Percentiles rank a stretch among this genome's conserved stretches.
These are phyloP conservation scores for Backusella macrospora DNA, from an alignment of 192 early-diverging fungal species.

Conservation along the genomic window DNA sequence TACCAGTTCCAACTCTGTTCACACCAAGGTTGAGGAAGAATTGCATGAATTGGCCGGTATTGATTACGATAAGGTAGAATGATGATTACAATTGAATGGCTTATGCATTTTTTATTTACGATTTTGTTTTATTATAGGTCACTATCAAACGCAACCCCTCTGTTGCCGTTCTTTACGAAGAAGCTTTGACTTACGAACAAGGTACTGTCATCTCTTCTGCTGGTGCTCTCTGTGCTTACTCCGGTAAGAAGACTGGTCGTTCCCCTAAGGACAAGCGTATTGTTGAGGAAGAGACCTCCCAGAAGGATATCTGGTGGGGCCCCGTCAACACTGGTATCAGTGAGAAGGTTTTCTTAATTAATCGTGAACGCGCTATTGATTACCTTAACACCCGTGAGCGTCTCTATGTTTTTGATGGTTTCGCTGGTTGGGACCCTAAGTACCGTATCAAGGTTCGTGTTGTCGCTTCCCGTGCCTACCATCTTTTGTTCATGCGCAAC, in stretches of 20 bases:
- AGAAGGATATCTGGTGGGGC: slow-evolving; percentile 94
- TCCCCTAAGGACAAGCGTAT: slow-evolving; percentile 95
- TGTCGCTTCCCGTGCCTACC: slow-evolving; percentile 91
- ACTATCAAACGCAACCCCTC: slow-evolving; percentile 80
- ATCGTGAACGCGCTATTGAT: slow-evolving; percentile 91
- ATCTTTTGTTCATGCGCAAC: slow-evolving; percentile 95
- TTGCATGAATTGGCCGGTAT: slow-evolving; percentile 70
- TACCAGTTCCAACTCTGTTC: slow-evolving; percentile 4
- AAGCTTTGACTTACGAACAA: slow-evolving; percentile 77
- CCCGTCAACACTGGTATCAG: slow-evolving; percentile 92
- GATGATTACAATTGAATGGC: neutral
- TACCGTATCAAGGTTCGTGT: slow-evolving; percentile 95
- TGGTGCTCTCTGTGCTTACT: slow-evolving; percentile 87
- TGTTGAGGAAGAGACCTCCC: slow-evolving; percentile 82
- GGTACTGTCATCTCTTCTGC: slow-evolving; percentile 85
- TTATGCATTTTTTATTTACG: neutral
- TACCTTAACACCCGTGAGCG: slow-evolving; percentile 92
- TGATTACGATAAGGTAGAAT: slow-evolving; percentile 59
- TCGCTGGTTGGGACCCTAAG: slow-evolving; percentile 95
- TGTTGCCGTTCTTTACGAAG: slow-evolving; percentile 86
- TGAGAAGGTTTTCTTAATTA: slow-evolving; percentile 80
- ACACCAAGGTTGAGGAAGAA: slow-evolving; percentile 56
- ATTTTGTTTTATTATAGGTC: slow-evolving; percentile 44
- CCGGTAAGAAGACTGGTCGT: slow-evolving; percentile 89
- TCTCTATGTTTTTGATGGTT: slow-evolving; percentile 94